These are phyloP conservation scores for Canavalia ensiformis DNA, from an alignment of 306 rosid species.

Conservation along the genomic window DNA sequence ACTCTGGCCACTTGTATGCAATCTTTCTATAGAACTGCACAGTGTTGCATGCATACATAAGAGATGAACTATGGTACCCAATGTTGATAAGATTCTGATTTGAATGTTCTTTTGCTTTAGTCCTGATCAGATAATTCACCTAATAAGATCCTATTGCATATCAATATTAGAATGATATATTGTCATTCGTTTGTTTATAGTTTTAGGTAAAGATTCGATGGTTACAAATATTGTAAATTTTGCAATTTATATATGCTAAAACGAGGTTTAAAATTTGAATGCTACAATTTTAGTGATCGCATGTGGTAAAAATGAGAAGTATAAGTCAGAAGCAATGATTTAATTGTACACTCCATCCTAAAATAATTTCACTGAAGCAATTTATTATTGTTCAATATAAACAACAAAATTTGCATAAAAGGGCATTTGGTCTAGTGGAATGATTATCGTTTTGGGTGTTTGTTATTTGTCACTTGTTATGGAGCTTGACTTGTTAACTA, in stretches of 20 bases:
- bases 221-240: neutral
- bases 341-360: neutral
- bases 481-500: constrained; percentile 15
- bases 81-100: neutral
- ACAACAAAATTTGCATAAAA: neutral
- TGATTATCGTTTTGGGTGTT: constrained; percentile 58
- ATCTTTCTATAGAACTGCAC: no score
- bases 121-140: neutral
- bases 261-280: neutral
- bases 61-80: neutral
- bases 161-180: neutral
- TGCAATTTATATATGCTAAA: neutral
- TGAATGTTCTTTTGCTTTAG: neutral
- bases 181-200: neutral
- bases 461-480: no score
- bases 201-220: neutral
- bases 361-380: neutral
- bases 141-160: neutral
- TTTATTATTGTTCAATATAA: neutral
- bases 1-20: no score
- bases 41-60: neutral
- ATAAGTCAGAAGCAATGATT: neutral
- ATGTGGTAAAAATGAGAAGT: neutral
- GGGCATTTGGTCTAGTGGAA: constrained; percentile 59
- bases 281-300: constrained; percentile 1